Percentiles rank a stretch among this genome's conserved stretches.
phyloP scores from a whole-genome alignment of 1,284 basidiomycete species.

The Serendipita sp. region DNA sequence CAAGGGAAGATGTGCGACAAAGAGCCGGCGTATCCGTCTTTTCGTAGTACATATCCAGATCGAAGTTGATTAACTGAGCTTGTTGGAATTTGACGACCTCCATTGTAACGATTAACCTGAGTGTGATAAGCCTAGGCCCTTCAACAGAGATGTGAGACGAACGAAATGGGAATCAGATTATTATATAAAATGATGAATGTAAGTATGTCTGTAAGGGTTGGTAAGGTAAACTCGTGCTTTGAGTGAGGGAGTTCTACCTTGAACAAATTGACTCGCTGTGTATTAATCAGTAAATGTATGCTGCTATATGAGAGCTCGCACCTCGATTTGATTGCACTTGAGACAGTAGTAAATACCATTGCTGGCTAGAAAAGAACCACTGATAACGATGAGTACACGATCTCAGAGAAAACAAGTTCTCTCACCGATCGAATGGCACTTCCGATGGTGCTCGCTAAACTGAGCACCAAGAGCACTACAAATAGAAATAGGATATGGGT shows the following conservation, averaged over 20 bases:
- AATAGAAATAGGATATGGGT: constrained; percentile 95
- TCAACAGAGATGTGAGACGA: constrained; percentile 12
- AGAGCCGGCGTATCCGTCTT: constrained; percentile 91
- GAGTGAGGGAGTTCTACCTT: constrained; percentile 36
- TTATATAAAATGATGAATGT: constrained; percentile 99
- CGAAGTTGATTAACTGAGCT: constrained; percentile 91
- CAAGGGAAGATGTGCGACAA: constrained; percentile 91
- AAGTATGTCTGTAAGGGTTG: constrained; percentile 60
- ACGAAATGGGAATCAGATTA: constrained; percentile 96
- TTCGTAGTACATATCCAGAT: constrained; percentile 92
- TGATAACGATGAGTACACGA: constrained; percentile 15
- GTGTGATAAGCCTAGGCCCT: background rate
- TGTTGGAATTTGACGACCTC: constrained; percentile 99
- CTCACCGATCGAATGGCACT: constrained; percentile 64
- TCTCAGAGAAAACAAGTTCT: background rate
- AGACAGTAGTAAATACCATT: constrained; percentile 62
- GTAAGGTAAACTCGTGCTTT: background rate
- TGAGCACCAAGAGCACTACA: constrained; percentile 72
- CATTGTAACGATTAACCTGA: constrained; percentile 88
- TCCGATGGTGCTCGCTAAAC: constrained; percentile 84
- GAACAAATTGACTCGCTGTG: constrained; percentile 62
- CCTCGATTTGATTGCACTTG: constrained; percentile 24
- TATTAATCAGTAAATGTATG: background rate
- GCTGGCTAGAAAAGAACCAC: constrained; percentile 71
- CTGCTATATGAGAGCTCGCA: constrained; percentile 11